A percentile compares a stretch with the other conserved stretches of the same genome.
Evolutionary conservation across 768 basidiomycete species (phyloP).

Genomic region (Gautieria morchelliformis): DNA sequence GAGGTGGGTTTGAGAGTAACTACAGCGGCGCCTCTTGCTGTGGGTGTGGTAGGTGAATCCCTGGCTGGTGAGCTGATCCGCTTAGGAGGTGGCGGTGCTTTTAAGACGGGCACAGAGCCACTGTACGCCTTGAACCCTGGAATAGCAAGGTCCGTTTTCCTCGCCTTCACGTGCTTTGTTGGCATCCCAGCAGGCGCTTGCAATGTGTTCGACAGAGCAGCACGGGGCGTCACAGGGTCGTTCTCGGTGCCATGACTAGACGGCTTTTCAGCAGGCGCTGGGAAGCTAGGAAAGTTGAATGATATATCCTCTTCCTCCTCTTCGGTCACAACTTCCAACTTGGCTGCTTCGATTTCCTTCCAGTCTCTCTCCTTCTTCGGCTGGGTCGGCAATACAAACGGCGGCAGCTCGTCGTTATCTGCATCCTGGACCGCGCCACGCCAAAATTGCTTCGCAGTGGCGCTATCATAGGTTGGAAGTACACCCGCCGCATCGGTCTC

Average conservation of each 20-base stretch:
- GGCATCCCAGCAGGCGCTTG: neutral
- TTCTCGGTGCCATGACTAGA: neutral
- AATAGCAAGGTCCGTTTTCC: neutral
- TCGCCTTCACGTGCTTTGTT: neutral
- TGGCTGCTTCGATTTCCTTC: conserved; percentile 6
- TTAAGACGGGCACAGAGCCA: neutral
- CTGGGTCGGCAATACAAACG: conserved; percentile 38
- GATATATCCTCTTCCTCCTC: conserved; percentile 1
- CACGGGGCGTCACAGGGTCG: neutral
- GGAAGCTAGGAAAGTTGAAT: neutral
- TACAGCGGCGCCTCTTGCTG: neutral
- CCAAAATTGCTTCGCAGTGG: conserved; percentile 47
- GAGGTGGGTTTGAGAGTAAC: neutral
- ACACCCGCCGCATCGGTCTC: conserved; percentile 30
- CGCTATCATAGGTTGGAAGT: neutral
- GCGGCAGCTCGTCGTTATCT: conserved; percentile 43
- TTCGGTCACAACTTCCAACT: conserved; percentile 14
- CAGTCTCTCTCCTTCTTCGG: neutral
- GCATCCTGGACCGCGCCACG: conserved; percentile 39
- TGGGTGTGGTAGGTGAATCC: neutral
- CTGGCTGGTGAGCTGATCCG: neutral
- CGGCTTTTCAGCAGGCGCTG: neutral
- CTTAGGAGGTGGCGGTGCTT: neutral
- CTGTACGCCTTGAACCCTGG: neutral
- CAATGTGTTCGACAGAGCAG: neutral